phyloP scores from a whole-genome alignment of 805 yeast species.

The Kodamaea nitidulidarum region DNA sequence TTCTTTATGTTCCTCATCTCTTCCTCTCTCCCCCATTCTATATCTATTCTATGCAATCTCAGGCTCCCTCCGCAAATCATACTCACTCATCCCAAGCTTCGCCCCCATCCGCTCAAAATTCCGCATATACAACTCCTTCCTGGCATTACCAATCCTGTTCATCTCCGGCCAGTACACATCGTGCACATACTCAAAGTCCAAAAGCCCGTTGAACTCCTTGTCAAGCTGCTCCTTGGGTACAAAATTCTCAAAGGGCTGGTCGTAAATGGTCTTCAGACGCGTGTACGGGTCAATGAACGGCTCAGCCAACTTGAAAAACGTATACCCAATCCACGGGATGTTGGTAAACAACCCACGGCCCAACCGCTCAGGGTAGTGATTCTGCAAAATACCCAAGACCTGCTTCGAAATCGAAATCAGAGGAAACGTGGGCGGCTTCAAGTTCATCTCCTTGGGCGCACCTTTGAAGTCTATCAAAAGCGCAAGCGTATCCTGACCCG shows the following conservation, averaged over 20 bases:
- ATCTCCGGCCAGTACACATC: slow-evolving; percentile 73
- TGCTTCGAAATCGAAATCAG: slow-evolving; percentile 60
- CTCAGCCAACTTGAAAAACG: slow-evolving; percentile 83
- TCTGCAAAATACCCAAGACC: slow-evolving; percentile 88
- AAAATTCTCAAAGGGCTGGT: slow-evolving; percentile 80
- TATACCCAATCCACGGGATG: slow-evolving; percentile 92
- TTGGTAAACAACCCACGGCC: slow-evolving; percentile 91
- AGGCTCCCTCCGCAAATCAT: slow-evolving; percentile 62
- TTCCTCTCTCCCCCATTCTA: not conserved
- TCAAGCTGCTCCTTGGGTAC: slow-evolving; percentile 83
- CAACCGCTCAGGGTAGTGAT: slow-evolving; percentile 95
- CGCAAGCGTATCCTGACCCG: slow-evolving; percentile 55
- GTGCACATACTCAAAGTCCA: slow-evolving; percentile 82
- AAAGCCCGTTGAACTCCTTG: slow-evolving; percentile 76
- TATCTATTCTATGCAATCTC: too few relatives aligned
- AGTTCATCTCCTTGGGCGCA: slow-evolving; percentile 58
- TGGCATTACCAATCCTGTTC: slow-evolving; percentile 54
- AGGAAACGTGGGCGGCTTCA: slow-evolving; percentile 36
- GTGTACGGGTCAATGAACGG: slow-evolving; percentile 97
- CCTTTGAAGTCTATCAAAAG: slow-evolving; percentile 54
- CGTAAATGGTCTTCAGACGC: slow-evolving; percentile 86
- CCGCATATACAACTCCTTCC: slow-evolving; percentile 58
- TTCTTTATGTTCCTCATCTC: not conserved
- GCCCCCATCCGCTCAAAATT: slow-evolving; percentile 72
- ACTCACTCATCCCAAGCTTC: slow-evolving; percentile 75